Conservation (phyloP, 345 rosid species). For the Noccaea caerulescens region DNA sequence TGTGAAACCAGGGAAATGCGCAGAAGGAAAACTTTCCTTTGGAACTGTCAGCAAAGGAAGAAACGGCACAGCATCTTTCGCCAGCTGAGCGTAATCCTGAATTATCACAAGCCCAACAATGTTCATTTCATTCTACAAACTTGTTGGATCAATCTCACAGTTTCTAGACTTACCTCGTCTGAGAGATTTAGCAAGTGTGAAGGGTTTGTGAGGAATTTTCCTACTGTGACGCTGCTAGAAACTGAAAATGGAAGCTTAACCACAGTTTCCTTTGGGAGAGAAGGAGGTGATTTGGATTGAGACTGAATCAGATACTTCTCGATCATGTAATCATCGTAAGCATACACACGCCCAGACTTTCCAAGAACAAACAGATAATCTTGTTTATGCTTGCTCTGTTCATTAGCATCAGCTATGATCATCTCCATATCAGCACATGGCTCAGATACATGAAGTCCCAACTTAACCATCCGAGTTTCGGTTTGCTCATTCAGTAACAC, state of each 20-base stretch:
- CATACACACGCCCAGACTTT: slow-evolving; percentile 75
- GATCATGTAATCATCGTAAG: slow-evolving; percentile 72
- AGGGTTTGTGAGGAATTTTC: slow-evolving; percentile 60
- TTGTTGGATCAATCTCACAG: not conserved
- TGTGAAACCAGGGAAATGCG: slow-evolving; percentile 65
- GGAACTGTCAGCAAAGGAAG: slow-evolving; percentile 58
- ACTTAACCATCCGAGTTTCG: slow-evolving; percentile 78
- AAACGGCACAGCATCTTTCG: slow-evolving; percentile 59
- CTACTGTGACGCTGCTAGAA: slow-evolving; percentile 60
- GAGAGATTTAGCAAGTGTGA: slow-evolving; percentile 48
- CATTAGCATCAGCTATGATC: slow-evolving; percentile 57
- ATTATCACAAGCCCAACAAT: not conserved
- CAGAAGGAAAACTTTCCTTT: slow-evolving; percentile 55
- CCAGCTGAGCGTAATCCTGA: slow-evolving; percentile 64
- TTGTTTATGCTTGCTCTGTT: slow-evolving; percentile 66
- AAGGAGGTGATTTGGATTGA: slow-evolving; percentile 74
- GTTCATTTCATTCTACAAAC: not conserved
- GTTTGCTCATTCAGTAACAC: slow-evolving; percentile 71
- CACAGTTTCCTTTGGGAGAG: slow-evolving; percentile 72
- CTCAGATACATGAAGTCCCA: slow-evolving; percentile 76
- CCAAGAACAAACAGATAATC: slow-evolving; percentile 67
- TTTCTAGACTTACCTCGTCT: slow-evolving; percentile 66
- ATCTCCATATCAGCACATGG: slow-evolving; percentile 78
- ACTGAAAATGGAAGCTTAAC: slow-evolving; percentile 69
- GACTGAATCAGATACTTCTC: slow-evolving; percentile 83